A percentile compares a stretch with the other conserved stretches of the same genome.
Conservation (phyloP, 108 stramenopile species). For the Chaetoceros tenuissimus region DNA sequence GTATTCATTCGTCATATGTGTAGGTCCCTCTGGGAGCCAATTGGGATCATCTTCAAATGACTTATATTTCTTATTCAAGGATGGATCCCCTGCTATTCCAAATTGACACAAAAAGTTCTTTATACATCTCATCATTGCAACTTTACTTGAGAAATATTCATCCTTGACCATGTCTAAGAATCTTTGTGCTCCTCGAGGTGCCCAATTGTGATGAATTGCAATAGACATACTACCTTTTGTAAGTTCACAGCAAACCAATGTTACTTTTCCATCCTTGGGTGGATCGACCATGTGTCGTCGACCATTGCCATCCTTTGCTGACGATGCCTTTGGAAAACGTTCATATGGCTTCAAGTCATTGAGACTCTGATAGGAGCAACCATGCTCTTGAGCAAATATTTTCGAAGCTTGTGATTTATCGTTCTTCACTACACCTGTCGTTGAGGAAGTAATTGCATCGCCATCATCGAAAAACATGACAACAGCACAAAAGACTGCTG, state of each 20-base stretch:
- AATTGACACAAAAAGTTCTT: slow-evolving; percentile 77
- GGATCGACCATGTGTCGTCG: slow-evolving; percentile 40
- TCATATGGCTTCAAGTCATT: too few species aligned
- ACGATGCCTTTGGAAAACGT: too few species aligned
- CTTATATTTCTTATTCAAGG: slow-evolving; percentile 18
- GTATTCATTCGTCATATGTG: slow-evolving; percentile 43
- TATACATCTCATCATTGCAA: slow-evolving; percentile 79
- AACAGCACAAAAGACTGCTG: too few species aligned
- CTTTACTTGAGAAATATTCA: slow-evolving; percentile 53
- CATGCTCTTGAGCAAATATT: too few species aligned
- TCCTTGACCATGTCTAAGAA: slow-evolving; percentile 69
- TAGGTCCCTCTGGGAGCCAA: slow-evolving; percentile 72
- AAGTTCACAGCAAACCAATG: slow-evolving; percentile 44
- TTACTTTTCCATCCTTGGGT: slow-evolving; percentile 30
- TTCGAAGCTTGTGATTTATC: too few species aligned
- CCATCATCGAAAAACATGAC: too few species aligned
- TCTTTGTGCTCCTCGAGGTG: slow-evolving; percentile 65
- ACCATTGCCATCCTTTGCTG: too few species aligned
- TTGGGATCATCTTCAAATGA: slow-evolving; percentile 59
- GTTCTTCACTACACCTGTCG: too few species aligned
- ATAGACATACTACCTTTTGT: slow-evolving; percentile 41
- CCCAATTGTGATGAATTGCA: slow-evolving; percentile 67
- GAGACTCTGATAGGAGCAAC: too few species aligned
- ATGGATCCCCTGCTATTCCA: slow-evolving; percentile 57
- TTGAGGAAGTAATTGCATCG: too few species aligned